Evolutionary conservation across 2,329 filamentous ascomycete genomes (phyloP).

Genomic region (Cladosporium sp.): DNA sequence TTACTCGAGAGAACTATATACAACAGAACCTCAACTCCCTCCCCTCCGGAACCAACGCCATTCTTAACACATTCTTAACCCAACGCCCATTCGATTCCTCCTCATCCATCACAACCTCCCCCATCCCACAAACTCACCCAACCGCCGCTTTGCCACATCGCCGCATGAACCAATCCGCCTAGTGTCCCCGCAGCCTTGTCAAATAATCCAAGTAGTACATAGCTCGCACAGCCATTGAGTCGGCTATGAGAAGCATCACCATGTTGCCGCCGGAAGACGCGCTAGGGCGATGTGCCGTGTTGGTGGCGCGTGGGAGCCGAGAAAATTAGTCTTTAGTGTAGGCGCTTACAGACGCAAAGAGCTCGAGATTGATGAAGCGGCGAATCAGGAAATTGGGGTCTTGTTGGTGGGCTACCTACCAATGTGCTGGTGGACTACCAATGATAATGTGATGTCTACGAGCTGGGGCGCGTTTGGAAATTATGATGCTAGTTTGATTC

Average conservation of each 20-base stretch:
- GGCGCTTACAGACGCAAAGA: background rate
- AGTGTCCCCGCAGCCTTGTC: background rate
- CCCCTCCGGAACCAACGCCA: background rate
- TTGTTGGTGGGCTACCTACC: background rate
- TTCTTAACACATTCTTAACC: background rate
- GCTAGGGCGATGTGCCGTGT: conserved; percentile 8
- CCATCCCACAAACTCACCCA: background rate
- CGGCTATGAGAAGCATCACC: background rate
- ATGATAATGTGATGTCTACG: background rate
- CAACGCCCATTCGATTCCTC: background rate
- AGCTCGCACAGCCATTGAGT: background rate
- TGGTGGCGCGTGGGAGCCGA: background rate
- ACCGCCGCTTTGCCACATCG: background rate
- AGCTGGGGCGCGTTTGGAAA: background rate
- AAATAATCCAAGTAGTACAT: background rate
- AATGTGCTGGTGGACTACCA: too few relatives aligned
- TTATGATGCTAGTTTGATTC: background rate
- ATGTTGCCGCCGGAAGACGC: background rate
- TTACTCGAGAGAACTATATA: background rate
- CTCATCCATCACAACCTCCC: background rate
- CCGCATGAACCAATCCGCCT: background rate
- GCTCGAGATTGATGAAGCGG: background rate
- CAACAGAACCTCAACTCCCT: background rate
- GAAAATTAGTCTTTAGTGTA: background rate
- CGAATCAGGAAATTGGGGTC: background rate